Conservation (phyloP, 2,329 filamentous ascomycete genomes). For the Neonectria coccinea region DNA sequence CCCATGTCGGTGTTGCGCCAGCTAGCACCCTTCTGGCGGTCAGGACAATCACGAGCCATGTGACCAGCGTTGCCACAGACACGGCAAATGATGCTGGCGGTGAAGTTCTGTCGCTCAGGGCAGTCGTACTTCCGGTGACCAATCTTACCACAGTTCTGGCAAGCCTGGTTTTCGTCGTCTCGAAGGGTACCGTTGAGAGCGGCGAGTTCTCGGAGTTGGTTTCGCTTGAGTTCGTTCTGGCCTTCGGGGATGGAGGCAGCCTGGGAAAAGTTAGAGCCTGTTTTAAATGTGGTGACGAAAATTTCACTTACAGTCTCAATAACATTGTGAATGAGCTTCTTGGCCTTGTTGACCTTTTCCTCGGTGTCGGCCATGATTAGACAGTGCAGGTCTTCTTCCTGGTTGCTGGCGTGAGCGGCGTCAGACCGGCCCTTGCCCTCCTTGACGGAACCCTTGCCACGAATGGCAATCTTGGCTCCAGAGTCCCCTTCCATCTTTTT, state of each 20-base stretch:
- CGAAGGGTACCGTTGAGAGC: constrained; percentile 98
- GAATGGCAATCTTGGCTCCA: constrained; percentile 97
- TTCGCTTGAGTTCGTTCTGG: constrained; percentile 98
- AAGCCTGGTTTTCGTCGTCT: constrained; percentile 99
- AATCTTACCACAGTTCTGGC: constrained; percentile 99
- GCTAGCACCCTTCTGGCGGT: constrained; percentile 88
- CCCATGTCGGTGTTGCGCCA: constrained; percentile 84
- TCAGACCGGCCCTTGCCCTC: constrained; percentile 99
- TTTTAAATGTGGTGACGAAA: background rate
- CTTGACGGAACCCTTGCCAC: constrained; percentile 99
- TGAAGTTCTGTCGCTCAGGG: constrained; percentile 96
- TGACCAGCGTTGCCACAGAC: constrained; percentile 98
- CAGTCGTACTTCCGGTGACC: constrained; percentile 99
- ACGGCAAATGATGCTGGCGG: constrained; percentile 98
- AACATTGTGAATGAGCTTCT: constrained; percentile 97
- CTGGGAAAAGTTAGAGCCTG: constrained; percentile 60
- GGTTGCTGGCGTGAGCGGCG: constrained; percentile 98
- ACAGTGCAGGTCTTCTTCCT: constrained; percentile 99
- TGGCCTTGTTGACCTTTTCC: constrained; percentile 99
- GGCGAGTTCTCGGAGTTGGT: constrained; percentile 96
- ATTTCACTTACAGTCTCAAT: constrained; percentile 87
- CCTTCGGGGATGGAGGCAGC: constrained; percentile 98
- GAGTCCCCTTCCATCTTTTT: constrained; percentile 99
- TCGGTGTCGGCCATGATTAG: constrained; percentile 99
- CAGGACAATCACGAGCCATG: constrained; percentile 97